Conservation (phyloP, 257 asterid genomes). For the Plantago elongata region DNA sequence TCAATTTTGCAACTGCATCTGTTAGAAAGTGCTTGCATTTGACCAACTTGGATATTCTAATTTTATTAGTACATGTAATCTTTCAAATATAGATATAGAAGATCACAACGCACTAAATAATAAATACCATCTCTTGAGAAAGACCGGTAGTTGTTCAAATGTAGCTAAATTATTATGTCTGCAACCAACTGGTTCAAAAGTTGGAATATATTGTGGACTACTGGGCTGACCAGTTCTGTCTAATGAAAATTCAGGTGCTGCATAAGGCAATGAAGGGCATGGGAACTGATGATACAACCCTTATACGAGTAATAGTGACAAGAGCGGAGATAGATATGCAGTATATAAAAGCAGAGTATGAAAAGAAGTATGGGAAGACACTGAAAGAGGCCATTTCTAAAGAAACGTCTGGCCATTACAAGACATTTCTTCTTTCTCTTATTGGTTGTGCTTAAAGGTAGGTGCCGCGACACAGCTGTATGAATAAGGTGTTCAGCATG, state of each 20-base stretch:
- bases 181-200: neutral
- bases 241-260: slow-evolving; percentile 36
- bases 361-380: slow-evolving; percentile 59
- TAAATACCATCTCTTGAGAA: no score
- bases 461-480: neutral
- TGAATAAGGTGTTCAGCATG: neutral
- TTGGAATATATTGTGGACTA: neutral
- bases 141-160: no score
- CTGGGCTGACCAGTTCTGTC: neutral
- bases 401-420: slow-evolving; percentile 69
- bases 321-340: slow-evolving; percentile 88
- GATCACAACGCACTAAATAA: no score
- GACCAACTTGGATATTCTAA: no score
- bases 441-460: slow-evolving; percentile 37
- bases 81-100: no score
- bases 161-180: no score
- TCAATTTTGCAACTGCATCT: no score
- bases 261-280: slow-evolving; percentile 87
- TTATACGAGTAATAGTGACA: slow-evolving; percentile 67
- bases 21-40: no score
- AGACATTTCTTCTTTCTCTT: slow-evolving; percentile 71
- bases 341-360: slow-evolving; percentile 73
- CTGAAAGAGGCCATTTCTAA: slow-evolving; percentile 57
- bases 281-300: slow-evolving; percentile 76
- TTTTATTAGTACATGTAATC: no score